Evolutionary conservation across 2,329 filamentous ascomycete genomes (phyloP).

Genomic region (Stachybotrys echinatus): DNA sequence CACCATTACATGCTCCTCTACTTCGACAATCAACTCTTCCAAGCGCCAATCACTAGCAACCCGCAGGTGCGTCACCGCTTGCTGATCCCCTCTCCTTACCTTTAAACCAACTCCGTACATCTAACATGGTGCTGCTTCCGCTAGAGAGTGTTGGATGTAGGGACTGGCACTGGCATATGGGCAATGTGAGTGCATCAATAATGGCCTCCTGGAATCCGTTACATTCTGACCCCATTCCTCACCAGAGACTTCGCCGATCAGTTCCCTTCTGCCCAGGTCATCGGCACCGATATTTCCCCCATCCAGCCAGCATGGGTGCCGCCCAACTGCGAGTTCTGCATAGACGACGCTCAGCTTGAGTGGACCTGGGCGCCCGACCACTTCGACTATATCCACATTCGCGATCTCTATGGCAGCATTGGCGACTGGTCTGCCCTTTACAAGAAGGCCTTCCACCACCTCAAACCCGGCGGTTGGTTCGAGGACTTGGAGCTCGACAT

Average conservation of each 20-base stretch:
- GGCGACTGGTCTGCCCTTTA: constrained; percentile 52
- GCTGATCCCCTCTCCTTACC: not conserved
- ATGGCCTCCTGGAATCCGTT: not conserved
- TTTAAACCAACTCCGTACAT: not conserved
- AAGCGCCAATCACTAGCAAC: constrained; percentile 7
- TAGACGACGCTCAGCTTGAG: constrained; percentile 25
- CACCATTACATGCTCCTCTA: constrained; percentile 12
- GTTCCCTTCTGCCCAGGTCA: constrained; percentile 20
- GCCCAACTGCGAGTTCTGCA: constrained; percentile 24
- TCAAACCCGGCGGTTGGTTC: constrained; percentile 31
- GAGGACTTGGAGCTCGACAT: not conserved
- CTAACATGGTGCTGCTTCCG: not conserved
- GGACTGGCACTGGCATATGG: constrained; percentile 55
- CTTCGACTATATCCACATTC: constrained; percentile 56
- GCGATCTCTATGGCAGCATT: constrained; percentile 51
- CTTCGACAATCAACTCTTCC: constrained; percentile 11
- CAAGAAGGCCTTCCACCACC: constrained; percentile 40
- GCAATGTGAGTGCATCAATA: constrained; percentile 20
- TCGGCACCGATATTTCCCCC: constrained; percentile 28
- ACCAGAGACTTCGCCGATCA: constrained; percentile 21
- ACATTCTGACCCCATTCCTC: not conserved
- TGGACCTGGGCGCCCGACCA: constrained; percentile 39
- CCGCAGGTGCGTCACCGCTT: constrained; percentile 5
- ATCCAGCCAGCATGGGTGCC: constrained; percentile 24
- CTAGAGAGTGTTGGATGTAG: constrained; percentile 38